Conservation (phyloP, 2,329 filamentous ascomycete genomes). For the Cyphellophora attinorum region DNA sequence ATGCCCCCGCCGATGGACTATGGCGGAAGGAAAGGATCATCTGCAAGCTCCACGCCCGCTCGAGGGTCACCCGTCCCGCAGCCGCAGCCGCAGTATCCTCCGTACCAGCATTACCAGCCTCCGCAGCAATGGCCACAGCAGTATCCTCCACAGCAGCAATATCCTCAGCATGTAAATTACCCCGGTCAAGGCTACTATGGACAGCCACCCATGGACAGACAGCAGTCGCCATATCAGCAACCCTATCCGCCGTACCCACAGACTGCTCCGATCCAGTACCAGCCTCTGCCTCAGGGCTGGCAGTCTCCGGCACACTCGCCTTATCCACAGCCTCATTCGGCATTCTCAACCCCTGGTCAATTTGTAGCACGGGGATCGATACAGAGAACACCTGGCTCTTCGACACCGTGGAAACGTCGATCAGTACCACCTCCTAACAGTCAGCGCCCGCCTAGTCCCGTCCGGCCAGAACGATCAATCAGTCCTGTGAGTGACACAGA, state of each 20-base stretch:
- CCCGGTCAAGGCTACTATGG: slow-evolving; percentile 11
- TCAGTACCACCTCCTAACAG: slow-evolving; percentile 2
- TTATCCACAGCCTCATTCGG: slow-evolving; percentile 12
- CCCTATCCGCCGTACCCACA: slow-evolving; percentile 16
- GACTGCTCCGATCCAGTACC: slow-evolving; percentile 14
- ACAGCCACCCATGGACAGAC: slow-evolving; percentile 6
- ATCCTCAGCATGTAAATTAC: slow-evolving; percentile 12
- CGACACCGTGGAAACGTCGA: slow-evolving; percentile 18
- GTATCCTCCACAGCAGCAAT: slow-evolving; percentile 5
- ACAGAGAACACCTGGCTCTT: slow-evolving; percentile 9
- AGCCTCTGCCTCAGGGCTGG: slow-evolving; percentile 8
- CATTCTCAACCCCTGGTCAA: slow-evolving; percentile 13
- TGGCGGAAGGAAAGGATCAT: slow-evolving; percentile 9
- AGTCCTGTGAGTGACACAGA: slow-evolving; percentile 18
- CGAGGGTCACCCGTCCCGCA: slow-evolving; percentile 16
- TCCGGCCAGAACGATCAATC: slow-evolving; percentile 16
- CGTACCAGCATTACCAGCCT: slow-evolving; percentile 16
- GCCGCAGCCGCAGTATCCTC: slow-evolving; percentile 9
- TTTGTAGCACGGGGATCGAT: slow-evolving; percentile 8
- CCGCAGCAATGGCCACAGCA: slow-evolving; percentile 15
- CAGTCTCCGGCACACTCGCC: slow-evolving; percentile 10
- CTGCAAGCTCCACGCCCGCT: slow-evolving; percentile 9
- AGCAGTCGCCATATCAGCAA: slow-evolving; percentile 14
- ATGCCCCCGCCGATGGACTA: slow-evolving; percentile 16
- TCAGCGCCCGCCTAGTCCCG: slow-evolving; percentile 11